Percentiles rank a stretch among this genome's conserved stretches.
Evolutionary conservation across 2,329 filamentous ascomycete species (phyloP).

Genomic region (Boeremia exigua): DNA sequence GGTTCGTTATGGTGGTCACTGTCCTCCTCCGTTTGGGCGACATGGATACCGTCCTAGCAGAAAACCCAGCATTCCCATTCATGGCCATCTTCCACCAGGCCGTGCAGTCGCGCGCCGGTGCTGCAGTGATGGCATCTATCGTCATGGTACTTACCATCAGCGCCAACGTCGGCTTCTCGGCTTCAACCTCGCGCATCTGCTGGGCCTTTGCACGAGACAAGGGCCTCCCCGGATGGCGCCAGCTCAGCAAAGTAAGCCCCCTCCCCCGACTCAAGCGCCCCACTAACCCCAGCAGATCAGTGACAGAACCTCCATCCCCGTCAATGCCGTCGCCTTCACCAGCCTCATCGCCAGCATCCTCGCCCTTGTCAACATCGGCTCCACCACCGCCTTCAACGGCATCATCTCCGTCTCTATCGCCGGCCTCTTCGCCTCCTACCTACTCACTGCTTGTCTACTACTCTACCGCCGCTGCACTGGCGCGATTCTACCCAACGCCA

Average conservation of each 20-base stretch:
- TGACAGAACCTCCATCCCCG: slow-evolving; percentile 38
- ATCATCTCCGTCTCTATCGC: slow-evolving; percentile 38
- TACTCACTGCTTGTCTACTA: slow-evolving; percentile 28
- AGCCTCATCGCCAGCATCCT: slow-evolving; percentile 51
- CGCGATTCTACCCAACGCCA: slow-evolving; percentile 19
- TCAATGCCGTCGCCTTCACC: slow-evolving; percentile 36
- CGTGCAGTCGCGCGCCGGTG: slow-evolving; percentile 39
- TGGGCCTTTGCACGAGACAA: slow-evolving; percentile 52
- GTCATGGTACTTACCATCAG: slow-evolving; percentile 42
- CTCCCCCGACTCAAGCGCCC: neutral
- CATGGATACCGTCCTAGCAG: slow-evolving; percentile 36
- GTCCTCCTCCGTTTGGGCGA: slow-evolving; percentile 44
- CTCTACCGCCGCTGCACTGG: slow-evolving; percentile 37
- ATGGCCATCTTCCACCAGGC: slow-evolving; percentile 56
- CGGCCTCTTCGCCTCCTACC: slow-evolving; percentile 36
- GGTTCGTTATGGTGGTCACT: slow-evolving; percentile 40
- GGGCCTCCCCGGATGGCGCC: slow-evolving; percentile 48
- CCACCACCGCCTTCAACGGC: slow-evolving; percentile 34
- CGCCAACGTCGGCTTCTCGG: slow-evolving; percentile 44
- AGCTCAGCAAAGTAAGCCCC: slow-evolving; percentile 22
- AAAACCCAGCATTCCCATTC: slow-evolving; percentile 51
- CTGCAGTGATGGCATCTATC: slow-evolving; percentile 52
- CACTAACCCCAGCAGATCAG: slow-evolving; percentile 28
- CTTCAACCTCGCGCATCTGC: slow-evolving; percentile 46
- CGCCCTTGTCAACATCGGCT: slow-evolving; percentile 57